A percentile compares a stretch with the other conserved stretches of the same genome.
Evolutionary conservation across 2,329 filamentous ascomycete species (phyloP).

Genomic region (Fusarium vanettenii): DNA sequence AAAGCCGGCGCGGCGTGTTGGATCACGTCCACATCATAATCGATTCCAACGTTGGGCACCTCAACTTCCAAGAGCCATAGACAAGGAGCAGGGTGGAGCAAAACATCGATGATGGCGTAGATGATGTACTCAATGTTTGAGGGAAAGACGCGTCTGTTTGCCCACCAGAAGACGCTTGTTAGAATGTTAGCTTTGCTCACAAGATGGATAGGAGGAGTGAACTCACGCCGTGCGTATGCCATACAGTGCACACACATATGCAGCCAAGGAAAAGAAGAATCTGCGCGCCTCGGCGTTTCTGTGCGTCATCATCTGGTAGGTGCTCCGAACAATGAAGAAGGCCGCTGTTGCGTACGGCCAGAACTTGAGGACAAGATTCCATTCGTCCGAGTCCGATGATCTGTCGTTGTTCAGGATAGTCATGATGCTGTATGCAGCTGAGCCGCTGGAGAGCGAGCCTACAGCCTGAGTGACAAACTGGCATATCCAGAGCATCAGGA

Average conservation of each 20-base stretch:
- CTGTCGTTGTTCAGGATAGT: background rate
- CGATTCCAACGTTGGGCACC: background rate
- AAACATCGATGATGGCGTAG: conserved; percentile 1
- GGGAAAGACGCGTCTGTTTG: background rate
- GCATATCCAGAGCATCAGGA: background rate
- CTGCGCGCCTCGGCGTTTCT: background rate
- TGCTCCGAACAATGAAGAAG: conserved; percentile 1
- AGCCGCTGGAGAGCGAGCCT: background rate
- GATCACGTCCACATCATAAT: conserved; percentile 1
- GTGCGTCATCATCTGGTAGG: background rate
- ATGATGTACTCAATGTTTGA: conserved; percentile 1
- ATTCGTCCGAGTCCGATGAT: background rate
- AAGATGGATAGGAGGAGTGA: background rate
- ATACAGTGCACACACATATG: background rate
- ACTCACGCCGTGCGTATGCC: background rate
- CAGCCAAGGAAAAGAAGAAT: conserved; percentile 3
- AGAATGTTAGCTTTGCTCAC: background rate
- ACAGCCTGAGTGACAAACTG: background rate
- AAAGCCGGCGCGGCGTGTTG: background rate
- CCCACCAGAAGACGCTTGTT: background rate
- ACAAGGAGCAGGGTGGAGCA: background rate
- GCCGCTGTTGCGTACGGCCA: background rate
- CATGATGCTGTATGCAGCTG: conserved; percentile 1
- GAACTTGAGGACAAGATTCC: background rate
- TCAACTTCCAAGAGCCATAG: background rate